A percentile compares a stretch with the other conserved stretches of the same genome.
These are phyloP conservation scores for Arthrobotrys musiformis DNA, from an alignment of 2,329 filamentous ascomycete genomes.

Conservation along the genomic window DNA sequence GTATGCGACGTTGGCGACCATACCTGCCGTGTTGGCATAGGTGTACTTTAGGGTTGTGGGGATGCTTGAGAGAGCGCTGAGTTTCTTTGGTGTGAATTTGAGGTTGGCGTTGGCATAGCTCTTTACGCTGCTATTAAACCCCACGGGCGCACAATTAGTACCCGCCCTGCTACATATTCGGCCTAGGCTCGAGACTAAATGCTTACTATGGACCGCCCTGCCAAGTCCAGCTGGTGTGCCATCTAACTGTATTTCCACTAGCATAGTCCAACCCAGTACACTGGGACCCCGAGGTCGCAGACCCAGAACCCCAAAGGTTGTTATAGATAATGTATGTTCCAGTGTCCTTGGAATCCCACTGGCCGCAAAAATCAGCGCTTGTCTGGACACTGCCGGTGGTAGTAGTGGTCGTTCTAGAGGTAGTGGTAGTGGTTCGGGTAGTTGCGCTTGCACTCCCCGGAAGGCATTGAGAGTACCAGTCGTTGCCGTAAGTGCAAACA, in stretches of 20 bases:
- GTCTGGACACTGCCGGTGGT: conserved; percentile 8
- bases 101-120: conserved; percentile 59
- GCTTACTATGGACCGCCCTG: conserved; percentile 62
- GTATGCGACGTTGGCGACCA: conserved; percentile 72
- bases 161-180: background rate
- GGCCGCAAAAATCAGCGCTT: conserved; percentile 44
- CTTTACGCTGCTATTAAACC: conserved; percentile 57
- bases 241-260: conserved; percentile 62
- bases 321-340: conserved; percentile 50
- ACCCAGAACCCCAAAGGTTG: conserved; percentile 64
- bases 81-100: conserved; percentile 60
- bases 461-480: conserved; percentile 65
- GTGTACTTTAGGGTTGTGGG: conserved; percentile 63
- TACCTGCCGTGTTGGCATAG: conserved; percentile 65
- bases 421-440: conserved; percentile 14
- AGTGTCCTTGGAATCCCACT: conserved; percentile 46
- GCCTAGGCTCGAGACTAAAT: background rate
- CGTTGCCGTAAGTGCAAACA: conserved; percentile 62
- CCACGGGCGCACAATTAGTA: background rate
- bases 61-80: conserved; percentile 62
- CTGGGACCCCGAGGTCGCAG: conserved; percentile 64
- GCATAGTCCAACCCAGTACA: conserved; percentile 65
- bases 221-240: conserved; percentile 65
- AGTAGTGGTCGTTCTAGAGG: conserved; percentile 23
- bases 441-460: conserved; percentile 57